Evolutionary conservation across 306 rosid genomes (phyloP).

Genomic region (Ochetophila trinervis): DNA sequence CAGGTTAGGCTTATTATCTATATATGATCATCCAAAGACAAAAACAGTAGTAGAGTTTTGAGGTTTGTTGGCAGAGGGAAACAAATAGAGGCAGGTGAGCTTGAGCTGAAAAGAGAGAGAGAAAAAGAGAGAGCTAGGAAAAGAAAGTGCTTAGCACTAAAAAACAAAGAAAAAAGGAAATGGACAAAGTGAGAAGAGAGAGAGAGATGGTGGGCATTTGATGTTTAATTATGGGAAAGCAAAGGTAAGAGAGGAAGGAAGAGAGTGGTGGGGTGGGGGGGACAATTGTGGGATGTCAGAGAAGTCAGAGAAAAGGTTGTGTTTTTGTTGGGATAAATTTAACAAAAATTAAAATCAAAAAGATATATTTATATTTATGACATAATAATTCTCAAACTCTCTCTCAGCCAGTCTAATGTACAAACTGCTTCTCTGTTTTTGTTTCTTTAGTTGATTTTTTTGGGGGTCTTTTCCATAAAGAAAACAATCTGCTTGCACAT

Average conservation of each 20-base stretch:
- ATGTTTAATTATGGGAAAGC: constrained; percentile 57
- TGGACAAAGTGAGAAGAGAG: constrained; percentile 21
- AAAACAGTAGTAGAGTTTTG: neutral
- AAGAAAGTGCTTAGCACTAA: constrained; percentile 3
- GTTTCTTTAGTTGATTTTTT: no score
- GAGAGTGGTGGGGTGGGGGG: constrained; percentile 38
- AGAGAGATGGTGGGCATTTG: constrained; percentile 43
- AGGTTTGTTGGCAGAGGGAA: constrained; percentile 18
- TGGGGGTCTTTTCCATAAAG: constrained; percentile 8
- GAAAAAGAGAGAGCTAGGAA: constrained; percentile 19
- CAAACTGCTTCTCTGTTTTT: no score
- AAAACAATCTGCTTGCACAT: constrained; percentile 7
- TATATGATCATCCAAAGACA: constrained; percentile 40
- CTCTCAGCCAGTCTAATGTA: constrained; percentile 6
- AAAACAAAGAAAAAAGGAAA: constrained; percentile 10
- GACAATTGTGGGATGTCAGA: constrained; percentile 45
- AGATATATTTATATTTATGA: neutral
- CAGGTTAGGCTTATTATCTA: no score
- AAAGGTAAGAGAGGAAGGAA: constrained; percentile 38
- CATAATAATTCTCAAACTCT: constrained; percentile 19
- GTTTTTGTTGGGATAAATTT: constrained; percentile 23
- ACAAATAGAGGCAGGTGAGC: constrained; percentile 22
- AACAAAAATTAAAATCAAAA: neutral
- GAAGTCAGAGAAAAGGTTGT: constrained; percentile 34
- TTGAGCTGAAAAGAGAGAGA: neutral